Evolutionary conservation across 331 rosid genomes (phyloP), one percentile per base, ranked within the genome.

Genomic region (Rhamnella rubrinervis): DNA sequence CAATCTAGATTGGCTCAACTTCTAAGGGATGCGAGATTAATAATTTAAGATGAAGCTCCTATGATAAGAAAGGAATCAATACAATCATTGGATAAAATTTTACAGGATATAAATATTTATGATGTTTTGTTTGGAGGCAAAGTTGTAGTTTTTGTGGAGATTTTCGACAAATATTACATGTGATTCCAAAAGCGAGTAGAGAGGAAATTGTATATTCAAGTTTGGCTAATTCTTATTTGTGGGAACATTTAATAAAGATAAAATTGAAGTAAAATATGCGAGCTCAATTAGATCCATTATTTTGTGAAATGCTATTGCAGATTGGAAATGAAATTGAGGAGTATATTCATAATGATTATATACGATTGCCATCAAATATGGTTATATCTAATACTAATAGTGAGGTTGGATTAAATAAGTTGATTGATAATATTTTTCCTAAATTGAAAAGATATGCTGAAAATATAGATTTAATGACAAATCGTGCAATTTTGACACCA

Each of bases 161-260:
- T 59, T 58, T 70, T 70, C 28, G 55, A 6, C 69, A 74, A 11
- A 61, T 66, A 7, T 31, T 75, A 0, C 79, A 20, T 16, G 66
- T 68, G 52, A 3, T 76, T 7, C 59, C 26, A 3, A 5, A 8
- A n/a, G 80, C 25, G 5, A 75, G 38, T 35, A 62, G 15, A 13
- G 17, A 11, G n/a, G 2, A 74, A 14, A 31, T 26, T 15, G 6
- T 66, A 1, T 9, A 65, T 2, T 67, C 61, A 8, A 40, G 50
- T 52, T n/a, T 68, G 3, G 60, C 62, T 5, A 75, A 62, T 1
- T 56, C 70, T 1, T 39, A 56, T 7, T 20, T 68, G 6, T 75
- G 60, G 65, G 19, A 8, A 35, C 6, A 5, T 1, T 53, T 67
- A 25, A 26, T 53, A 13, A 75, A 61, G 2, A 1, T 21, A 1